Base-by-base conservation (phyloP, 805 yeast species). In the Yarrowia alimentaria region DNA sequence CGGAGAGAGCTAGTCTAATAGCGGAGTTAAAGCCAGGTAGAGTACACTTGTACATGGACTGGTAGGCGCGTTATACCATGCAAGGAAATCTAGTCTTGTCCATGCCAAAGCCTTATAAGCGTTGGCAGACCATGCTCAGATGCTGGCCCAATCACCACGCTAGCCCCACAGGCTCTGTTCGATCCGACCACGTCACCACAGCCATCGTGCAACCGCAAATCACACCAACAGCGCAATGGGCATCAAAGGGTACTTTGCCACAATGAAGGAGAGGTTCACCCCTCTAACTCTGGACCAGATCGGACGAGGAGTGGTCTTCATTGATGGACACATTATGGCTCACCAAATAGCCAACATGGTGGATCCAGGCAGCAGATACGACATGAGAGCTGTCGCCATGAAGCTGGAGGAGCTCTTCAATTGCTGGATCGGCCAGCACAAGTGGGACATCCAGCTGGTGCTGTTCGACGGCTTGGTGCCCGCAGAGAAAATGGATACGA, bases 341-440 rank as follows among this genome's bases (percentile, higher is more conserved):
- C 43, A 37, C 43, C 43, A 37, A 8, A 37, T 37, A 14, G 43
- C 43, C 29, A 37, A 37, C 22, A 37, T 37, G 43, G 43, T 37
- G 11, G 43, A 37, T 37, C 43, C 43, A n/a, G 19, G 30, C 16
- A 22, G 29, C 21, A 20, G 43, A 13, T 37, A 37, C 43, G 43
- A 37, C 21, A 37, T 37, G 43, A 13, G 43, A 2, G 43, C 21
- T 4, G 43, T 37, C 19, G 43, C 43, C 21, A 17, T 37, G 30
- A 37, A 37, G 30, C 30, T 37, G 30, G 43, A 37, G 43, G 43
- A 37, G 30, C 43, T 37, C 2, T 24, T 37, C 30, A 24, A 16
- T 30, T 37, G 43, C 30, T 37, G 43, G 43, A 24, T 37, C 16
- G 22, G 22, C 16, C 43, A 37, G 8, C 43, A 37, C 43, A 37